A percentile compares a stretch with the other conserved stretches of the same genome.
Evolutionary conservation across 306 rosid species (phyloP).

Genomic region (Delonix regia): DNA sequence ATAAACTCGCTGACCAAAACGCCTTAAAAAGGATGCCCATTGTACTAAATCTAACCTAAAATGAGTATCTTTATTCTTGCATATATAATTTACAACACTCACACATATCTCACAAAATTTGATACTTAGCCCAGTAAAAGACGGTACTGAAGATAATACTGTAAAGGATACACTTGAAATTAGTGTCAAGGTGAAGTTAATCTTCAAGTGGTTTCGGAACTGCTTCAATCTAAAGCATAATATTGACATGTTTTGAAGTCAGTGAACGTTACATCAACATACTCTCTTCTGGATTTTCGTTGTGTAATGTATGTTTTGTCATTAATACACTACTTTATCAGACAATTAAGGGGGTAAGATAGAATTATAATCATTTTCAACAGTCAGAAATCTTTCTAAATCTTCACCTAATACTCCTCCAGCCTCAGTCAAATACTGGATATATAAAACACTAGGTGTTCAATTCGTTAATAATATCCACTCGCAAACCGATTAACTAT

Average conservation of each 20-base stretch:
- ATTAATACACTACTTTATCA: not conserved
- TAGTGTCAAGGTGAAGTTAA: not conserved
- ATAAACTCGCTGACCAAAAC: conserved; percentile 1
- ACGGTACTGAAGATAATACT: too few relatives aligned
- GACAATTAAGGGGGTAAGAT: not conserved
- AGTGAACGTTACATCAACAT: not conserved
- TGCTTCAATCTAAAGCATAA: not conserved
- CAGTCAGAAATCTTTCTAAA: conserved; percentile 33
- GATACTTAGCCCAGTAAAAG: too few relatives aligned
- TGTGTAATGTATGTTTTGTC: not conserved
- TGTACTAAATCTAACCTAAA: too few relatives aligned
- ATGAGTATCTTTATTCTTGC: not conserved
- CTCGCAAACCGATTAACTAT: not conserved
- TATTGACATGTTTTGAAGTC: not conserved
- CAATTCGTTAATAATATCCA: not conserved
- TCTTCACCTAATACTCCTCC: conserved; percentile 36
- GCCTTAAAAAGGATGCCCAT: not conserved
- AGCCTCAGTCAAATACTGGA: conserved; percentile 24
- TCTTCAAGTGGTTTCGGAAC: not conserved
- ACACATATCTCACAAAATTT: not conserved
- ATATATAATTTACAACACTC: not conserved
- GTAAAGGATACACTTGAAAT: too few relatives aligned
- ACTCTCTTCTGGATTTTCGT: not conserved
- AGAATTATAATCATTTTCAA: not conserved
- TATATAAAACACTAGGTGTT: not conserved